A percentile compares a stretch with the other conserved stretches of the same genome.
Evolutionary conservation across 2,329 filamentous ascomycete species (phyloP).

Genomic region (Microsporum ferrugineum): DNA sequence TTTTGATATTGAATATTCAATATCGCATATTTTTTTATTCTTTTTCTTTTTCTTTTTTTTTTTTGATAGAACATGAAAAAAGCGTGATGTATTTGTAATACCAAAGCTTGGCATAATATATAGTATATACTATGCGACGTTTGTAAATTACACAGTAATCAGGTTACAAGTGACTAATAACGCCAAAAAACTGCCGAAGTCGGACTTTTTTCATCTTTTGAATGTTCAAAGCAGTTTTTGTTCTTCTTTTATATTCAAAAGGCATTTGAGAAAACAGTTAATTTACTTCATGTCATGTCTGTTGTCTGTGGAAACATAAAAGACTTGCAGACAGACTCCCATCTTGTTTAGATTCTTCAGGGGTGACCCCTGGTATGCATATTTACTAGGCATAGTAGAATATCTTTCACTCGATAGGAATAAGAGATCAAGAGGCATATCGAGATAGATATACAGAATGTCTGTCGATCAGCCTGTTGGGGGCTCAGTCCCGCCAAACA

Average conservation of each 20-base stretch:
- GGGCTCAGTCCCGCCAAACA: conserved; percentile 65
- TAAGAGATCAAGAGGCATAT: neutral
- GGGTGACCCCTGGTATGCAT: neutral
- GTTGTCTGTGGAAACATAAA: neutral
- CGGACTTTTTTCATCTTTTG: neutral
- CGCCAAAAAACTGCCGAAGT: neutral
- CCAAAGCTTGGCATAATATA: neutral
- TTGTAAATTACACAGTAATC: neutral
- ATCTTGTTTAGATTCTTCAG: neutral
- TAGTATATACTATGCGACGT: neutral
- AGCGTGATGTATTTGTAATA: neutral
- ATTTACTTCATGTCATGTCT: neutral
- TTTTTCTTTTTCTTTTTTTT: neutral
- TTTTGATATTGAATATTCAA: neutral
- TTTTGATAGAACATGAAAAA: neutral
- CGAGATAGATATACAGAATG: conserved; percentile 18
- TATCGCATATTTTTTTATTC: neutral
- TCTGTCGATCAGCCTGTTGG: conserved; percentile 39
- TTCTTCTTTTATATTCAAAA: neutral
- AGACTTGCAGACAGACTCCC: neutral
- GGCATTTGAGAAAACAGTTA: neutral
- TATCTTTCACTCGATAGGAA: neutral
- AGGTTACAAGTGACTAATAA: neutral
- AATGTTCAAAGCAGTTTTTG: neutral
- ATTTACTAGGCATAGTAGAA: neutral